These are phyloP conservation scores for Penstemon barbatus DNA, from an alignment of 257 asterid species.

Conservation along the genomic window DNA sequence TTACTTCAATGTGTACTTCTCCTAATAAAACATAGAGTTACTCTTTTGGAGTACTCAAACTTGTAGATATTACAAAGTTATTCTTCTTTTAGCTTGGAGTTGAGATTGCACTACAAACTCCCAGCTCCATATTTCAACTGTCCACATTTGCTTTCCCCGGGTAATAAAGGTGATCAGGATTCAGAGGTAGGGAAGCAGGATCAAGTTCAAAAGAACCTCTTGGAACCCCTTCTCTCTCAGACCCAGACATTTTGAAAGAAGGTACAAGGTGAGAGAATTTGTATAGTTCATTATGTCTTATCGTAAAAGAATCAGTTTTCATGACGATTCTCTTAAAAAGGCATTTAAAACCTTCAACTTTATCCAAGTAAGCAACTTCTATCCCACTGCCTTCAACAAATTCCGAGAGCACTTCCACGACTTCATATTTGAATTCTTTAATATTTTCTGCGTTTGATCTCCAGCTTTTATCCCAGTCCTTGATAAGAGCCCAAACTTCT, in stretches of 20 bases:
- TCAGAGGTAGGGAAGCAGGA: slow-evolving; percentile 45
- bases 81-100: slow-evolving; percentile 14
- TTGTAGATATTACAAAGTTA: slow-evolving; percentile 19
- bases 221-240: slow-evolving; percentile 49
- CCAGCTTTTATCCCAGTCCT: slow-evolving; percentile 56
- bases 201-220: slow-evolving; percentile 60
- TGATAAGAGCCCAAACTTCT: slow-evolving; percentile 62
- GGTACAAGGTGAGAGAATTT: slow-evolving; percentile 55
- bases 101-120: slow-evolving; percentile 13
- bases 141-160: slow-evolving; percentile 33
- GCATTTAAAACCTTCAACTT: slow-evolving; percentile 51
- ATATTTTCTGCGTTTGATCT: slow-evolving; percentile 34
- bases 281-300: slow-evolving; percentile 37
- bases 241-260: slow-evolving; percentile 47
- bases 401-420: slow-evolving; percentile 59
- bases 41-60: slow-evolving; percentile 20
- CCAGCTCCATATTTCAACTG: slow-evolving; percentile 4
- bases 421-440: slow-evolving; percentile 41
- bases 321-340: slow-evolving; percentile 42
- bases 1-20: slow-evolving; percentile 24
- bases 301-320: slow-evolving; percentile 18
- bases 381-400: slow-evolving; percentile 36
- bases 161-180: slow-evolving; percentile 38
- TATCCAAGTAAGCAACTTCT: slow-evolving; percentile 46
- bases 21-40: slow-evolving; percentile 17